Percentiles rank a stretch among this genome's conserved stretches.
phyloP scores from a whole-genome alignment of 345 rosid species.

The Melastoma malabathricum region DNA sequence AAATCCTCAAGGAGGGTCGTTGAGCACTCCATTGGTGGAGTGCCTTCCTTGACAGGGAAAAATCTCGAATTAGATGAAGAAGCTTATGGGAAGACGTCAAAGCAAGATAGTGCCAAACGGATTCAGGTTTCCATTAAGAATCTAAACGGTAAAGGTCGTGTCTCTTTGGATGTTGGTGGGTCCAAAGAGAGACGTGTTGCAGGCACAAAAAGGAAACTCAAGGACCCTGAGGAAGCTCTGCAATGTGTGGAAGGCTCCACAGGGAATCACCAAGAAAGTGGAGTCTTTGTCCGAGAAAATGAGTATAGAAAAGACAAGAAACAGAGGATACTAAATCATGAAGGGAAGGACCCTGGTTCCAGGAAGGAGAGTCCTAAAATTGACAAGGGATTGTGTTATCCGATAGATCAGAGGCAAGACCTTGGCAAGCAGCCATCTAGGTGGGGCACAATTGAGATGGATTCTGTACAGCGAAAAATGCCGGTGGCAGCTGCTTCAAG shows the following conservation, averaged over 20 bases:
- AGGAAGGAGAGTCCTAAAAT: slow-evolving; percentile 37
- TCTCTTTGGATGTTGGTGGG: slow-evolving; percentile 28
- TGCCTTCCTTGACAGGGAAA: slow-evolving; percentile 32
- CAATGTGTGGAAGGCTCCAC: slow-evolving; percentile 12
- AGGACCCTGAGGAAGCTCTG: slow-evolving; percentile 20
- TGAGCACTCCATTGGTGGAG: slow-evolving; percentile 36
- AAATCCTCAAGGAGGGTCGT: slow-evolving; percentile 24
- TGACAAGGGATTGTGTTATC: slow-evolving; percentile 39
- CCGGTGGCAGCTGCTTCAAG: slow-evolving; percentile 71
- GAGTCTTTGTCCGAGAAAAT: slow-evolving; percentile 30
- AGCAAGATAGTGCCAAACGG: slow-evolving; percentile 23
- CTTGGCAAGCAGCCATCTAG: slow-evolving; percentile 27
- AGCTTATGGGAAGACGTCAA: slow-evolving; percentile 20
- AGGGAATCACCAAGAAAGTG: slow-evolving; percentile 15
- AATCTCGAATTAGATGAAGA: slow-evolving; percentile 23
- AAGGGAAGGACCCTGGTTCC: slow-evolving; percentile 43
- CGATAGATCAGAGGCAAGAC: slow-evolving; percentile 22
- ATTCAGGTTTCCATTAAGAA: slow-evolving; percentile 25
- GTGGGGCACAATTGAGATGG: slow-evolving; percentile 27
- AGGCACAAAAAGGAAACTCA: slow-evolving; percentile 44
- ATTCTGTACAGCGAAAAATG: slow-evolving; percentile 37
- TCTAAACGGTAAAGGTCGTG: slow-evolving; percentile 24
- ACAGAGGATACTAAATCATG: slow-evolving; percentile 37
- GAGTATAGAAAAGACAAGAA: slow-evolving; percentile 48
- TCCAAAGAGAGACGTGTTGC: slow-evolving; percentile 21